Evolutionary conservation across 1,284 basidiomycete species (phyloP).

Genomic region (Malassezia sp.): DNA sequence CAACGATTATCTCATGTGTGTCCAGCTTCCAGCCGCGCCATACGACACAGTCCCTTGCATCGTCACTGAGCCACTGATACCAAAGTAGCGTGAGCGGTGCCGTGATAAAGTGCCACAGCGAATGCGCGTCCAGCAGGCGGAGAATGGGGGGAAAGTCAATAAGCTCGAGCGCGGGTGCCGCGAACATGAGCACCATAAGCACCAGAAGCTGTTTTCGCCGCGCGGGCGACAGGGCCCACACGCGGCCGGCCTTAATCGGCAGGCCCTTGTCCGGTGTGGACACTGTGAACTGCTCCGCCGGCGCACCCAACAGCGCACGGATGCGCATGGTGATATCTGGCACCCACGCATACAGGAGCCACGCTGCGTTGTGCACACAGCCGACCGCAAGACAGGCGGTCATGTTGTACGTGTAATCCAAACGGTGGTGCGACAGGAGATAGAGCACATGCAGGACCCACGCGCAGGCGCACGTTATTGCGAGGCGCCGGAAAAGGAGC

Average conservation of each 20-base stretch:
- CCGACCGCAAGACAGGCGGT: constrained; percentile 70
- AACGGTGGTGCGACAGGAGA: constrained; percentile 58
- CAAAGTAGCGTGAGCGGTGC: constrained; percentile 67
- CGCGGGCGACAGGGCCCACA: neutral
- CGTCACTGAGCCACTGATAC: constrained; percentile 51
- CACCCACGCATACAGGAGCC: no score
- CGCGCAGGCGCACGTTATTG: constrained; percentile 22
- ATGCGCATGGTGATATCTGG: no score
- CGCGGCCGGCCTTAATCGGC: no score
- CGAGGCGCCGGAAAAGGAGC: constrained; percentile 18
- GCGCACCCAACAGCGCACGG: neutral
- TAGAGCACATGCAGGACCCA: constrained; percentile 59
- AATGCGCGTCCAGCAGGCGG: constrained; percentile 77
- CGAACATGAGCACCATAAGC: constrained; percentile 57
- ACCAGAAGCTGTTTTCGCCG: constrained; percentile 48
- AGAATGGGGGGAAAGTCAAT: constrained; percentile 74
- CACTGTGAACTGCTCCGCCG: no score
- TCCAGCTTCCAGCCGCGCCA: constrained; percentile 30
- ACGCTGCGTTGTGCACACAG: constrained; percentile 60
- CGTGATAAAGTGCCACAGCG: constrained; percentile 85
- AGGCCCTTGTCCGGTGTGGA: no score
- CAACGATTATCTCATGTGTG: constrained; percentile 13
- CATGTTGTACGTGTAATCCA: constrained; percentile 95
- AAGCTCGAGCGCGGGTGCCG: constrained; percentile 70
- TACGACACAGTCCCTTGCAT: constrained; percentile 35